These are phyloP conservation scores for Knufia petricola DNA, from an alignment of 2,329 filamentous ascomycete genomes.

Conservation along the genomic window DNA sequence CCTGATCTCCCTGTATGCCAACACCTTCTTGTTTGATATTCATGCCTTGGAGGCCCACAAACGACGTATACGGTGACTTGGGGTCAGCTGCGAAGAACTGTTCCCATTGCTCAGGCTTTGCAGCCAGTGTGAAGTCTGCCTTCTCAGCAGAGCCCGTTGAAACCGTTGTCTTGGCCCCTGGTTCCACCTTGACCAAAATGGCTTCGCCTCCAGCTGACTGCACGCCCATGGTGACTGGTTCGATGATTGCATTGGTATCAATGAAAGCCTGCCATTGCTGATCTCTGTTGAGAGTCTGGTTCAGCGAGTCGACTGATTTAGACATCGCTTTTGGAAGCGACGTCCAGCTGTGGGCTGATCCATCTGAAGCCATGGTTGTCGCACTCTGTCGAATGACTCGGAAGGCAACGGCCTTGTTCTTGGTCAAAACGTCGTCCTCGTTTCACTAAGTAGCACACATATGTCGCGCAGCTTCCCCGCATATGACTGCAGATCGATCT, in stretches of 20 bases:
- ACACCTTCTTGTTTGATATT: slow-evolving; percentile 43
- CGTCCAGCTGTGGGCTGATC: slow-evolving; percentile 14
- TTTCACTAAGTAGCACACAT: too few species aligned
- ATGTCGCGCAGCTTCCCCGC: too few species aligned
- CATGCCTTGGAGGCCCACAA: slow-evolving; percentile 26
- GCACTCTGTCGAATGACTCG: not conserved
- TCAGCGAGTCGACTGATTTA: slow-evolving; percentile 15
- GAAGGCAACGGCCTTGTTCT: too few species aligned
- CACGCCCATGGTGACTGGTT: slow-evolving; percentile 18
- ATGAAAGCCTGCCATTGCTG: slow-evolving; percentile 19
- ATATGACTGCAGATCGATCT: too few species aligned
- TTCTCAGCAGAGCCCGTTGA: slow-evolving; percentile 14
- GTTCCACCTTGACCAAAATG: slow-evolving; percentile 15
- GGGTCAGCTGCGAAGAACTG: slow-evolving; percentile 20
- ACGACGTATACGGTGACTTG: slow-evolving; percentile 18
- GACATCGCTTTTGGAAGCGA: slow-evolving; percentile 17
- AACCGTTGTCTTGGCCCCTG: slow-evolving; percentile 12
- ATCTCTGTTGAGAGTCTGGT: slow-evolving; percentile 16
- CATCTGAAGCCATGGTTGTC: slow-evolving; percentile 7
- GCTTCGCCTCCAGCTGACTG: slow-evolving; percentile 16
- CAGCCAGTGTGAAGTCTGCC: slow-evolving; percentile 16
- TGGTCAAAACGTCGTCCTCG: not conserved
- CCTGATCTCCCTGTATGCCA: slow-evolving; percentile 38
- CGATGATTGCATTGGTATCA: slow-evolving; percentile 20
- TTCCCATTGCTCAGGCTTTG: slow-evolving; percentile 19